These are phyloP conservation scores for Camellia lanceoleosa DNA, from an alignment of 148 eudicot genomes.

Conservation along the genomic window DNA sequence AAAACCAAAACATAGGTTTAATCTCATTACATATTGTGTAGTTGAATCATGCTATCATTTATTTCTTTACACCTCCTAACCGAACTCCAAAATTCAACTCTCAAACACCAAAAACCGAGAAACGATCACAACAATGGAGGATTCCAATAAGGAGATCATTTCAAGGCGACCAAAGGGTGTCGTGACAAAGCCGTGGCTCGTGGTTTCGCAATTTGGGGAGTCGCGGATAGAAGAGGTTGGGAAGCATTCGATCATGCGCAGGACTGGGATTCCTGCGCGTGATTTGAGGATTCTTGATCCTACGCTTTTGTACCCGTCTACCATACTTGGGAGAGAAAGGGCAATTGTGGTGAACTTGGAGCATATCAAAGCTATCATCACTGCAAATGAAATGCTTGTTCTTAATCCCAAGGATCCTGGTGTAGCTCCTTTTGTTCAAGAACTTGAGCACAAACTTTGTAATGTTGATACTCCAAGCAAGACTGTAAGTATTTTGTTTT, in stretches of 20 bases:
- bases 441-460: constrained; percentile 5
- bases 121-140: background rate
- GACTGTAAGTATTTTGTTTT: background rate
- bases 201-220: background rate
- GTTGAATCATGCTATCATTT: too few species aligned
- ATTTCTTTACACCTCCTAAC: too few species aligned
- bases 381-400: constrained; percentile 28
- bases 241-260: constrained; percentile 26
- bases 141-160: background rate
- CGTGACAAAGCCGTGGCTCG: background rate
- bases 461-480: background rate
- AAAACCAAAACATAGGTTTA: too few species aligned
- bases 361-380: constrained; percentile 33
- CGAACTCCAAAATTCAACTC: too few species aligned
- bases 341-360: constrained; percentile 36
- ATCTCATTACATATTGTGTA: too few species aligned
- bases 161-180: background rate
- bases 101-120: too few species aligned
- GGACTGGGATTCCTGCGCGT: constrained; percentile 27
- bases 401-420: background rate
- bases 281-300: constrained; percentile 38
- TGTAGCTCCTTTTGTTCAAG: constrained; percentile 4
- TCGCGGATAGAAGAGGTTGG: constrained; percentile 12
- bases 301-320: constrained; percentile 32
- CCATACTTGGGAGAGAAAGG: constrained; percentile 31